phyloP scores from a whole-genome alignment of 352 stramenopile species.

The Phytophthora citricola region DNA sequence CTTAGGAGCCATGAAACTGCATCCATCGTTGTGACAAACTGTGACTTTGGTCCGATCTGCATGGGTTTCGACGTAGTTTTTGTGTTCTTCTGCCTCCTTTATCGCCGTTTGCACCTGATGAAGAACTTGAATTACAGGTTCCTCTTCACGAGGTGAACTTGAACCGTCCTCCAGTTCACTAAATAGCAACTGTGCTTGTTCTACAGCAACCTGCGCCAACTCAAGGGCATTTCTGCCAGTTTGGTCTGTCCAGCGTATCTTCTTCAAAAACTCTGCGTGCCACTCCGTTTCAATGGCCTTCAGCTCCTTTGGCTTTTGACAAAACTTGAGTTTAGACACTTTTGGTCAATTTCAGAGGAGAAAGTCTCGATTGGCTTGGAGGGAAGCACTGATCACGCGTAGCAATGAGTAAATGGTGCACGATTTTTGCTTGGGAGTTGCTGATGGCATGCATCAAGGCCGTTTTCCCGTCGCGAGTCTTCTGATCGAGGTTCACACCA shows the following conservation, averaged over 20 bases:
- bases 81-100: slow-evolving; percentile 52
- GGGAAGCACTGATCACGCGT: slow-evolving; percentile 47
- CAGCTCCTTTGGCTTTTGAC: slow-evolving; percentile 3
- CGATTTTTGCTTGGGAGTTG: slow-evolving; percentile 61
- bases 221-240: slow-evolving; percentile 42
- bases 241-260: slow-evolving; percentile 42
- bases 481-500: slow-evolving; percentile 41
- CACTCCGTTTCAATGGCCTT: slow-evolving; percentile 46
- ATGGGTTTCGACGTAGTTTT: slow-evolving; percentile 57
- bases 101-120: slow-evolving; percentile 46
- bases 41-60: slow-evolving; percentile 49
- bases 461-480: slow-evolving; percentile 67
- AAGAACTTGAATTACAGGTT: slow-evolving; percentile 36
- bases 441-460: slow-evolving; percentile 70
- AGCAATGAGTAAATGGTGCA: slow-evolving; percentile 61
- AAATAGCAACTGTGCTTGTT: slow-evolving; percentile 23
- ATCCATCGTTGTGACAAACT: slow-evolving; percentile 52
- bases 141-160: slow-evolving; percentile 26
- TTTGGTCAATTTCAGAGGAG: slow-evolving; percentile 11
- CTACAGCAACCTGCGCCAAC: slow-evolving; percentile 32
- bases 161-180: slow-evolving; percentile 20
- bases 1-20: slow-evolving; percentile 52
- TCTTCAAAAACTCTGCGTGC: slow-evolving; percentile 61
- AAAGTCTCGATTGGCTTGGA: slow-evolving; percentile 36
- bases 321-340: slow-evolving; percentile 1